These are phyloP conservation scores for Xerocomus subilludens DNA, from an alignment of 1,284 basidiomycete species.

Conservation along the genomic window DNA sequence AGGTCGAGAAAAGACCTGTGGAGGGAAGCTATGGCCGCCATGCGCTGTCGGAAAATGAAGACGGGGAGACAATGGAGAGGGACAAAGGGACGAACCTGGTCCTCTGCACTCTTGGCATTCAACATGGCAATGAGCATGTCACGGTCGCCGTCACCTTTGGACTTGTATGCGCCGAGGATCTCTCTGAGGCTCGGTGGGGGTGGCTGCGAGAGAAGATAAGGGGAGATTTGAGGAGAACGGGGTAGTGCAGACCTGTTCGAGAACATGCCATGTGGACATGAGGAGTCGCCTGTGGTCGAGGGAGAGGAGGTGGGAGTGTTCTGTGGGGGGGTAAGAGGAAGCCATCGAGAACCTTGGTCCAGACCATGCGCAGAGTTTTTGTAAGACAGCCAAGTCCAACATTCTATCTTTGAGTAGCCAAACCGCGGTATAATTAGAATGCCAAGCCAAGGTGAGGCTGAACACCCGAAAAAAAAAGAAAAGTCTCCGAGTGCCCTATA, in stretches of 20 bases:
- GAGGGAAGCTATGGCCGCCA: constrained; percentile 73
- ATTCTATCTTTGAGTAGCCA: constrained; percentile 55
- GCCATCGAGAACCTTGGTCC: constrained; percentile 44
- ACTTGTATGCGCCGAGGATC: constrained; percentile 84
- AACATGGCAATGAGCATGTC: constrained; percentile 90
- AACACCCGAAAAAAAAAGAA: constrained; percentile 45
- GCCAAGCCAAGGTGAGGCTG: constrained; percentile 56
- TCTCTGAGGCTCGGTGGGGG: constrained; percentile 84
- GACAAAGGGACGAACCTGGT: constrained; percentile 68
- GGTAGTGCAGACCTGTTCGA: constrained; percentile 59
- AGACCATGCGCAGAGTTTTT: constrained; percentile 51
- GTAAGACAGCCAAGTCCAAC: constrained; percentile 56
- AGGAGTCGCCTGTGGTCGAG: constrained; percentile 53
- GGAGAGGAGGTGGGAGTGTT: constrained; percentile 42
- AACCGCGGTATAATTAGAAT: constrained; percentile 52
- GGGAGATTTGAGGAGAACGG: background rate
- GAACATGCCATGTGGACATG: constrained; percentile 59
- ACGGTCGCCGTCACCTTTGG: constrained; percentile 87
- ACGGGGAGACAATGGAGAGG: constrained; percentile 25
- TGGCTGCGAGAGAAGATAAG: constrained; percentile 57
- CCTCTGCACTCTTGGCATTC: constrained; percentile 89
- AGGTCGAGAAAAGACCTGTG: constrained; percentile 77
- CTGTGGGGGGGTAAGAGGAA: constrained; percentile 44
- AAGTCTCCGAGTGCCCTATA: background rate
- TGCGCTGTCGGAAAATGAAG: constrained; percentile 60